Evolutionary conservation across 441 rosid genomes (phyloP), one percentile per base, ranked within the genome.

Genomic region (Omphalea diandra): DNA sequence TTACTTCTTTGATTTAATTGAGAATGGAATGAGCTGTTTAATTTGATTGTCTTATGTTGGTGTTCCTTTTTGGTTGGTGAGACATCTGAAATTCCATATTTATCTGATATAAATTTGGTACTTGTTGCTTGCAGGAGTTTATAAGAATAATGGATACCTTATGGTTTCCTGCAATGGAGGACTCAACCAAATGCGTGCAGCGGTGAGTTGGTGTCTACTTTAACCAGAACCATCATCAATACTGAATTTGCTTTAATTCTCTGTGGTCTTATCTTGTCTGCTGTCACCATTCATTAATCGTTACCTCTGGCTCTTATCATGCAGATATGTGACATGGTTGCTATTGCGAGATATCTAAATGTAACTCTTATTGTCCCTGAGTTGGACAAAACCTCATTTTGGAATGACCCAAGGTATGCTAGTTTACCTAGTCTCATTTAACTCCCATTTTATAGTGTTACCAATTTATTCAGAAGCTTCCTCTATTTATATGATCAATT

Each of bases 161-260:
- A 83, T 94, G 94, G 94, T 92, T 69, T 94, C 99, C 33, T 94
- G 98, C 83, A 94, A 94, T 81, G 98, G 98, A 72, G 98, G 98
- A 68, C 97, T 94, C 72, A 94, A 94, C 79, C 98, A 94, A 84
- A 94, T 94, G 99, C 83, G 99, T 77, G 96, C 99, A 63, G 99
- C 98, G 27, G 98, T 94, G 75, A 88, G 84, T 75, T 58, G 38
- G 62, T 17, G 32, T 22, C 17, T 53, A n/a, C 55, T 29, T 26
- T 66, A 7, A 11, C 35, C 32, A 9, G 3, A 40, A 55, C 24
- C 53, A 52, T 40, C 47, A 50, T 12, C 36, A 33, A 54, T 24
- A 17, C 36, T 47, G 41, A 58, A 56, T 3, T 35, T 6, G 29
- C 38, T 53, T 40, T 31, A 18, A 15, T 65, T 36, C 49, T 57